Evolutionary conservation across 2,329 filamentous ascomycete species (phyloP), one percentile per base, ranked within the genome.

Genomic region (Fusarium temperatum): DNA sequence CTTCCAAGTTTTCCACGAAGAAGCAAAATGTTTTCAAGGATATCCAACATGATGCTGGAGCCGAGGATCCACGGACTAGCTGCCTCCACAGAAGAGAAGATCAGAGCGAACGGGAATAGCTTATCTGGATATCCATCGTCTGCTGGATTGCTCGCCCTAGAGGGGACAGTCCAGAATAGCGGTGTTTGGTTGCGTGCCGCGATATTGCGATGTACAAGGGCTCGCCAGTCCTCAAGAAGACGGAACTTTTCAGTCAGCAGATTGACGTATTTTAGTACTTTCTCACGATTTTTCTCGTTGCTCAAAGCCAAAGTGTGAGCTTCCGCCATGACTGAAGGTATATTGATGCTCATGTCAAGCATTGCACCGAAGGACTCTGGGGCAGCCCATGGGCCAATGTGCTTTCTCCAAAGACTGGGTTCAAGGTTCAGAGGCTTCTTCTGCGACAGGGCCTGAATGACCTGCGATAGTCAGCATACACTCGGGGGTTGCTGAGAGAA

Each of bases 401-500:
- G 58, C n/a, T 57, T 38, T 35, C 66, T 24, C 66, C 66, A 69
- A 7, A 57, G 17, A 1, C n/a, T 7, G 10, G 65, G 44, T 8
- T 69, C 50, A 1, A 69, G 50, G 3, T 45, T 9, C 8, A 70
- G 58, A 1, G 50, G 24, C 2, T 30, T 59, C 2, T 69, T 69
- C 4, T 57, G 50, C 0, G 50, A 35, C 9, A 65, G 12, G 8
- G 66, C 65, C 18, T 70, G 66, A 0, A 70, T 70, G 6, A 70
- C 38, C 66, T 69, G 4, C 6, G 3, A 13, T 9, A 18, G 22
- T 69, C 1, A 69, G 51, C 10, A 13, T 1, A 8, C 0, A 7
- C 0, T 28, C 1, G 0, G 6, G 10, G 9, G 1, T 2, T 9
- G 1, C 0, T 36, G 4, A 17, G 32, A 8, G 28, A 22, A 6